These are phyloP conservation scores for Clathrospora elynae DNA, from an alignment of 2,329 filamentous ascomycete species.

Conservation along the genomic window DNA sequence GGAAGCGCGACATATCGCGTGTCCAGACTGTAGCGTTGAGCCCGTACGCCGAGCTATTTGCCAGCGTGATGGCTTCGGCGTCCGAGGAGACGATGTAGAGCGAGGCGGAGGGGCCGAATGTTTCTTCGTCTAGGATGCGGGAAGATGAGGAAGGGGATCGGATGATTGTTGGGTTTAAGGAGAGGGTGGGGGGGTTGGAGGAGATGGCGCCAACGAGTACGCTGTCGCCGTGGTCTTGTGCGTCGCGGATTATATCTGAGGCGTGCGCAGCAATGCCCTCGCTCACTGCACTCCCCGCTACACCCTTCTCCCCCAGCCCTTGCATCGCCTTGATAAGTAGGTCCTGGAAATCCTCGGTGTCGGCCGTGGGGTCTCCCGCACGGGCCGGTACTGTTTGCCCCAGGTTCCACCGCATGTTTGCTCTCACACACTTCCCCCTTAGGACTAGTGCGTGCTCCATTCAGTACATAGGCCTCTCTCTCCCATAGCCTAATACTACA, in stretches of 20 bases:
- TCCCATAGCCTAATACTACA: too few species aligned
- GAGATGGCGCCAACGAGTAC: constrained; percentile 57
- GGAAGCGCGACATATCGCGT: constrained; percentile 65
- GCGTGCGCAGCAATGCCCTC: constrained; percentile 38
- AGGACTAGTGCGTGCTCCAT: too few species aligned
- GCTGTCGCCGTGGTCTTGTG: constrained; percentile 59
- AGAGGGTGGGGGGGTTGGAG: constrained; percentile 61
- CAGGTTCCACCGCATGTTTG: too few species aligned
- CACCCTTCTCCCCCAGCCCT: constrained; percentile 44
- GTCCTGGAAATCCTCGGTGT: constrained; percentile 58
- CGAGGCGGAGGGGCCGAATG: constrained; percentile 74
- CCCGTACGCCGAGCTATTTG: constrained; percentile 83
- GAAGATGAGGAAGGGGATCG: constrained; percentile 68
- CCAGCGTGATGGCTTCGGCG: constrained; percentile 72
- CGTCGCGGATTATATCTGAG: constrained; percentile 49
- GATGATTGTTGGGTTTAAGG: constrained; percentile 59
- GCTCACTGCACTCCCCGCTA: constrained; percentile 45
- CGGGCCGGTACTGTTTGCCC: too few species aligned
- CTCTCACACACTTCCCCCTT: too few species aligned
- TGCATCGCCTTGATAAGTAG: constrained; percentile 51
- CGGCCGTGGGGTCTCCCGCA: too few species aligned
- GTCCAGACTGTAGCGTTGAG: constrained; percentile 68
- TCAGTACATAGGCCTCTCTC: too few species aligned
- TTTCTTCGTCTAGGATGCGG: constrained; percentile 74
- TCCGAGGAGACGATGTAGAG: constrained; percentile 68